These are phyloP conservation scores for Phaeotremella skinneri DNA, from an alignment of 768 basidiomycete species.

Conservation along the genomic window DNA sequence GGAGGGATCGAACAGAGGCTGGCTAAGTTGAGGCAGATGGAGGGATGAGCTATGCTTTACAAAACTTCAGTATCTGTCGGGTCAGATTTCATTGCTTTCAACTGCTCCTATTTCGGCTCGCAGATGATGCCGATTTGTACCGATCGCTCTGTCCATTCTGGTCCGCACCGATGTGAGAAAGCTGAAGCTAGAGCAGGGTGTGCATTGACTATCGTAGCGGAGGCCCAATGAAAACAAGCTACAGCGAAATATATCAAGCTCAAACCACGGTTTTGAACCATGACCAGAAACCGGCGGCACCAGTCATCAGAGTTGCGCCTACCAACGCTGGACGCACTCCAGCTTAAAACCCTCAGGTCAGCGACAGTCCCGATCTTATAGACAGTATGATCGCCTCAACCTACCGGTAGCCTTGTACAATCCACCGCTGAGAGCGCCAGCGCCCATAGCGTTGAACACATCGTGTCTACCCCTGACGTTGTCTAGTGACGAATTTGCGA, in stretches of 20 bases:
- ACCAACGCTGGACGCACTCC: slow-evolving; percentile 85
- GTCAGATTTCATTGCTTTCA: too few species aligned
- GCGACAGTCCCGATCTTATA: slow-evolving; percentile 15
- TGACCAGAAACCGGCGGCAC: slow-evolving; percentile 88
- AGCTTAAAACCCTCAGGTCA: slow-evolving; percentile 59
- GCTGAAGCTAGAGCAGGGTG: background rate
- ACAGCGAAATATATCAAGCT: background rate
- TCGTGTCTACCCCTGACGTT: slow-evolving; percentile 86
- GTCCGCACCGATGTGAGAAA: background rate
- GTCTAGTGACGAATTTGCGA: slow-evolving; percentile 91
- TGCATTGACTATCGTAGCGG: too few species aligned
- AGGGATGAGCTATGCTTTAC: too few species aligned
- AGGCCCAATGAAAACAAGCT: background rate
- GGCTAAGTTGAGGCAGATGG: slow-evolving; percentile 22
- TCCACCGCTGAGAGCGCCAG: slow-evolving; percentile 84
- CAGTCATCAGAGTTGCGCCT: slow-evolving; percentile 84
- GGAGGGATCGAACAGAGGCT: slow-evolving; percentile 33
- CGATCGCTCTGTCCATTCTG: too few species aligned
- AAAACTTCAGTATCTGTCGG: too few species aligned
- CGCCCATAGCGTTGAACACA: slow-evolving; percentile 82
- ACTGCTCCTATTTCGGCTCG: too few species aligned
- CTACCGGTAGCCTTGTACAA: slow-evolving; percentile 91
- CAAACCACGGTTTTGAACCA: slow-evolving; percentile 69
- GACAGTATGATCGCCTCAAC: too few species aligned
- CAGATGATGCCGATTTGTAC: too few species aligned